A percentile compares a stretch with the other conserved stretches of the same genome.
Conservation (phyloP, 495 filamentous ascomycete genomes). For the Penicillium cosmopolitanum region DNA sequence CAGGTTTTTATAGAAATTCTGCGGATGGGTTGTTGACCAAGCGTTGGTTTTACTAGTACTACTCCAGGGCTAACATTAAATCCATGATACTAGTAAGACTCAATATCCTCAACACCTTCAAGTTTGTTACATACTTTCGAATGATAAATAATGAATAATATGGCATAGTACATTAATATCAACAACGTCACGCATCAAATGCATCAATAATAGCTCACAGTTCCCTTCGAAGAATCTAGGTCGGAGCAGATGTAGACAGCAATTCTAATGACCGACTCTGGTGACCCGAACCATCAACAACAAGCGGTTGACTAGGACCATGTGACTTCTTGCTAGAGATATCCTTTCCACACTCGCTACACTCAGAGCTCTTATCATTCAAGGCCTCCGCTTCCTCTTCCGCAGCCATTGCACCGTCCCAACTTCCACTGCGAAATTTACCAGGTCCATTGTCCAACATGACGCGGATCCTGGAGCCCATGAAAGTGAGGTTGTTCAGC, state of each 20-base stretch:
- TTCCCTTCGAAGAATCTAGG: constrained; percentile 8
- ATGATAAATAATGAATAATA: not conserved
- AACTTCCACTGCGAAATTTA: constrained; percentile 16
- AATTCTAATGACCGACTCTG: constrained; percentile 19
- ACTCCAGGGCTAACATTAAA: too few species aligned
- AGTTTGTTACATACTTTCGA: not conserved
- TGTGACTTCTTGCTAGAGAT: constrained; percentile 2
- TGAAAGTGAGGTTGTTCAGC: constrained; percentile 39
- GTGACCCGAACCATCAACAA: constrained; percentile 45
- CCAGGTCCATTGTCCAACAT: constrained; percentile 24
- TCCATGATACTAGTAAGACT: not conserved
- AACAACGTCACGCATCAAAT: not conserved
- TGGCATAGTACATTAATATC: constrained; percentile 13
- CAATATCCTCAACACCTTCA: too few species aligned
- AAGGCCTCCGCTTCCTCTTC: constrained; percentile 1
- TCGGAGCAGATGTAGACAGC: constrained; percentile 25
- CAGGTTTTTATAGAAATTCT: too few species aligned
- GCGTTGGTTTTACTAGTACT: not conserved
- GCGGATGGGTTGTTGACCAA: too few species aligned
- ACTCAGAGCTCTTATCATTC: constrained; percentile 9
- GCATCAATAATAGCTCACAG: constrained; percentile 5
- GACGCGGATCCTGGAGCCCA: constrained; percentile 36
- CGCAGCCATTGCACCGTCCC: constrained; percentile 9
- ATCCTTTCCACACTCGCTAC: constrained; percentile 1
- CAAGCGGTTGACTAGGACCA: constrained; percentile 35